Evolutionary conservation across 1,284 basidiomycete genomes (phyloP), one percentile per base, ranked within the genome.

Genomic region (Singerocomus inundabilis): DNA sequence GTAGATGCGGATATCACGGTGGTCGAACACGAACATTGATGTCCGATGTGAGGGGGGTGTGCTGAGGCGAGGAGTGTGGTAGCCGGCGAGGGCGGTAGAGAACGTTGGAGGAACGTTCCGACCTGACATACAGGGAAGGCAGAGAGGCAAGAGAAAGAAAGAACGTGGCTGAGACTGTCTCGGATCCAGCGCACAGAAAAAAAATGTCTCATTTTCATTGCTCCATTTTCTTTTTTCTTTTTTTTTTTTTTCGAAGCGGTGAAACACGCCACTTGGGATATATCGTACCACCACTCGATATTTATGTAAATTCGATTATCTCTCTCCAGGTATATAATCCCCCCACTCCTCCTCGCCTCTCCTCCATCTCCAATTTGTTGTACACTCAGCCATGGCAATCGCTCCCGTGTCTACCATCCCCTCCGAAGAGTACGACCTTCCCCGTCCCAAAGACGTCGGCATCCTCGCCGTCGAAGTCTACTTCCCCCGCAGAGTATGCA

Each of bases 381-480:
- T 21, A 21, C 21, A 4, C 21, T 21, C 21, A 47, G 24, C 28
- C 28, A 60, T 62, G 61, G 57, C 62, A 36, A 61, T 60, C 48
- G 42, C 58, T 29, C 49, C 60, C 10, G 40, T 43, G 4, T 46
- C 54, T 21, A 33, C 34, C 33, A 13, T 46, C 39, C 9, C 58
- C 8, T 32, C 53, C 30, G 48, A 62, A 32, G 53, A 51, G 15
- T 43, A 55, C 24, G 57, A 60, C 44, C 48, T 59, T 9, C 61
- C 75, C 43, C 89, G 92, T 63, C 92, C 93, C 57, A 83, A 85
- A 75, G 91, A 96, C 73, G 91, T 96, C 61, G 93, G 93, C 70
- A 86, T 96, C 72, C 85, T 94, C 58, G 93, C 80, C 52, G 83
- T 96, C 70, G 93, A 97, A 68, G 85, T 93, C 74, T 96, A 96